Conservation (phyloP, 2,329 filamentous ascomycete species). For the Calonectria hongkongensis region DNA sequence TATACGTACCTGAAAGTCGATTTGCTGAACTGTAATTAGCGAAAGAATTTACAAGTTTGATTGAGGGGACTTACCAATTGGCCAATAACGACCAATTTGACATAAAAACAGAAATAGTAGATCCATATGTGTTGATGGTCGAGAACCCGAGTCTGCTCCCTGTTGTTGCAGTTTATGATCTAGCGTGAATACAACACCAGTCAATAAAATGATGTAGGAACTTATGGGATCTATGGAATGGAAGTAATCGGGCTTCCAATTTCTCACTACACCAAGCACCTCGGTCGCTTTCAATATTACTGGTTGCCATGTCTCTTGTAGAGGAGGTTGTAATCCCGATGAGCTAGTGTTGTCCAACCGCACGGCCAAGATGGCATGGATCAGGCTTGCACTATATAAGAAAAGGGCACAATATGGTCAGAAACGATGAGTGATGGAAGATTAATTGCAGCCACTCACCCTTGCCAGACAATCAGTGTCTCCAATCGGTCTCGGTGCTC, state of each 20-base stretch:
- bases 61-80: not conserved
- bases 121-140: not conserved
- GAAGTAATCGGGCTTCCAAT: conserved; percentile 1
- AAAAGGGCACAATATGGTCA: not conserved
- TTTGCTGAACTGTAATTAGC: not conserved
- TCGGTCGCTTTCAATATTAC: not conserved
- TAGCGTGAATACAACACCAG: not conserved
- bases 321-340: no score
- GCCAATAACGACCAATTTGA: conserved; percentile 17
- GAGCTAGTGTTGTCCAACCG: not conserved
- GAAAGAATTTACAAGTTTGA: not conserved
- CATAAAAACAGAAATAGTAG: not conserved
- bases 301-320: not conserved
- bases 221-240: conserved; percentile 5
- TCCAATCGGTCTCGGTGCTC: conserved; percentile 7
- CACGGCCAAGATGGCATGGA: not conserved
- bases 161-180: not conserved
- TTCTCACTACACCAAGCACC: not conserved
- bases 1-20: not conserved
- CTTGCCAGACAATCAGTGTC: not conserved
- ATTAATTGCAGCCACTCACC: not conserved
- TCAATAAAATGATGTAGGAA: not conserved
- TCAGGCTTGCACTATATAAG: not conserved
- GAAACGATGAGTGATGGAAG: not conserved
- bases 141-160: not conserved